Conservation (phyloP, 2,329 filamentous ascomycete genomes). For the Proliferodiscus dingleyae region DNA sequence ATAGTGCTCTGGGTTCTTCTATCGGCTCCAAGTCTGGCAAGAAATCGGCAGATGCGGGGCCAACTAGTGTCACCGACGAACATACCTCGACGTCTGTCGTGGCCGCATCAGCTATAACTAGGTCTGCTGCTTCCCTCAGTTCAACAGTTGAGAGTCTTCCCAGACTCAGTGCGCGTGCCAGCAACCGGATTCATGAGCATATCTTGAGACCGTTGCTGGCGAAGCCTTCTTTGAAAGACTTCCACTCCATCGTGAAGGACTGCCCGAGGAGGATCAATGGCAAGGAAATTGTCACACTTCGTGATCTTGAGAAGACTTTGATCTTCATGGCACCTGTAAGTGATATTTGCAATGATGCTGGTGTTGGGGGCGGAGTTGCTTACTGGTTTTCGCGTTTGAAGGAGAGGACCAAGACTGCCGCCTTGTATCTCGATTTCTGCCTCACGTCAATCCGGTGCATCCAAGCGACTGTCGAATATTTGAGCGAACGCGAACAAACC, state of each 20-base stretch:
- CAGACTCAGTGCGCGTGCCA: conserved; percentile 63
- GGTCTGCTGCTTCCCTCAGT: conserved; percentile 49
- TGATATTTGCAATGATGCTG: conserved; percentile 50
- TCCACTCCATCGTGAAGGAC: conserved; percentile 73
- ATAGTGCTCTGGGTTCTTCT: conserved; percentile 85
- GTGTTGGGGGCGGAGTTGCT: conserved; percentile 63
- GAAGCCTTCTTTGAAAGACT: conserved; percentile 69
- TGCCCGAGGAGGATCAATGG: conserved; percentile 74
- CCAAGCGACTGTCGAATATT: conserved; percentile 79
- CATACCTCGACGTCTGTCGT: conserved; percentile 37
- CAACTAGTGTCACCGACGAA: conserved; percentile 35
- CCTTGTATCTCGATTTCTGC: conserved; percentile 79
- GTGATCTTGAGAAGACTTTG: conserved; percentile 90
- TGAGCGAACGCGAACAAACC: conserved; percentile 81
- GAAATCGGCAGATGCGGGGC: conserved; percentile 40
- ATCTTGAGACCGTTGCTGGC: conserved; percentile 73
- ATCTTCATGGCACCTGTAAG: conserved; percentile 92
- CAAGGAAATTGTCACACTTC: conserved; percentile 83
- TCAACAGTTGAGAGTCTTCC: conserved; percentile 46
- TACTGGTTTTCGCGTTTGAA: conserved; percentile 61
- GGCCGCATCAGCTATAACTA: conserved; percentile 54
- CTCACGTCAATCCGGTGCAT: conserved; percentile 85
- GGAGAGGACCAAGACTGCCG: conserved; percentile 70
- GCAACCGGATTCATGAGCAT: conserved; percentile 73
- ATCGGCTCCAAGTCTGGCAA: conserved; percentile 56